Percentiles rank a stretch among this genome's conserved stretches.
Evolutionary conservation across 441 rosid species (phyloP).

Genomic region (Jatropha podagrica): DNA sequence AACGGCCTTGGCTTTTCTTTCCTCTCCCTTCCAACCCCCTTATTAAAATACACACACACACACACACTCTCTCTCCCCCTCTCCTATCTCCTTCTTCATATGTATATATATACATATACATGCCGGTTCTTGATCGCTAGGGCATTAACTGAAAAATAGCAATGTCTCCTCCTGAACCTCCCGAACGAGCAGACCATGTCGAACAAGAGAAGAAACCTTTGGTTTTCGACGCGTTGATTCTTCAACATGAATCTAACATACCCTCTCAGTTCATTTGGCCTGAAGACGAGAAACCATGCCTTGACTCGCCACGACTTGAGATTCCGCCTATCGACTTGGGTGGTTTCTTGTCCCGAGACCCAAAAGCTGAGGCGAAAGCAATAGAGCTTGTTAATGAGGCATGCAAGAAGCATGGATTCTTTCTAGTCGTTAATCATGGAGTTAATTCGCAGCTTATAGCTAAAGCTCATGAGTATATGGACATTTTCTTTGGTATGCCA

Average conservation of each 20-base stretch:
- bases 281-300: slow-evolving; percentile 62
- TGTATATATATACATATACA: too few species aligned
- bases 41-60: neutral
- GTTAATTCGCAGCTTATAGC: slow-evolving; percentile 52
- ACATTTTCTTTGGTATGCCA: slow-evolving; percentile 65
- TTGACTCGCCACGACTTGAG: slow-evolving; percentile 47
- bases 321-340: slow-evolving; percentile 78
- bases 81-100: neutral
- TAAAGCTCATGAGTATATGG: slow-evolving; percentile 69
- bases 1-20: slow-evolving; percentile 32
- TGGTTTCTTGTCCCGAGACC: slow-evolving; percentile 52
- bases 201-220: neutral
- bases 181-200: neutral
- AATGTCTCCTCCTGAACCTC: slow-evolving; percentile 22
- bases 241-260: slow-evolving; percentile 48
- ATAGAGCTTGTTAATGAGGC: slow-evolving; percentile 62
- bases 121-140: neutral
- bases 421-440: slow-evolving; percentile 83
- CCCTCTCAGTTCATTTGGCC: slow-evolving; percentile 93
- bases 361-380: slow-evolving; percentile 41
- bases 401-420: slow-evolving; percentile 84
- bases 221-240: slow-evolving; percentile 64
- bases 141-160: slow-evolving; percentile 10
- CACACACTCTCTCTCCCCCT: neutral
- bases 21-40: slow-evolving; percentile 1